These are phyloP conservation scores for Nymphaea thermarum DNA, from an alignment of 164 flowering plant species.

Conservation along the genomic window DNA sequence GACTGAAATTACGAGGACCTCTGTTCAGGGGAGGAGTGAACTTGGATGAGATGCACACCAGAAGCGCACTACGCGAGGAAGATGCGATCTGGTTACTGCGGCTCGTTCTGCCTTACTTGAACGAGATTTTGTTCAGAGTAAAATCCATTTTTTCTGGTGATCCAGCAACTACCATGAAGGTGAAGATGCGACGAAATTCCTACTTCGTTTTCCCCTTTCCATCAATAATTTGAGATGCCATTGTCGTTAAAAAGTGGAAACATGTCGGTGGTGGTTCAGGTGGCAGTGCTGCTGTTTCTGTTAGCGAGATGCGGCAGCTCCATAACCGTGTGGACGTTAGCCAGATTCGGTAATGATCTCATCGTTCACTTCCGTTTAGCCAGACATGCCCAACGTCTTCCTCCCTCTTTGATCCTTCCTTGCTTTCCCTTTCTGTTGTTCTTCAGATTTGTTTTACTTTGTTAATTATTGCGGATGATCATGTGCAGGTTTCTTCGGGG, in stretches of 20 bases:
- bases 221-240: neutral
- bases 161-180: conserved; percentile 87
- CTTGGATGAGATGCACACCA: conserved; percentile 16
- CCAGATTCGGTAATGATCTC: conserved; percentile 47
- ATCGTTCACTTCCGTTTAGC: neutral
- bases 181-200: conserved; percentile 6
- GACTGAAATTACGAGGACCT: neutral
- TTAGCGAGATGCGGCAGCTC: conserved; percentile 78
- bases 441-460: neutral
- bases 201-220: neutral
- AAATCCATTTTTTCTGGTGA: conserved; percentile 75
- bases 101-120: conserved; percentile 65
- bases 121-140: conserved; percentile 51
- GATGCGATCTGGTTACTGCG: conserved; percentile 67
- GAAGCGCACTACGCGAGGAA: conserved; percentile 54
- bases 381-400: neutral
- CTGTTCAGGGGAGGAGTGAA: conserved; percentile 34
- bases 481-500: conserved; percentile 71
- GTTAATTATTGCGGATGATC: neutral
- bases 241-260: neutral
- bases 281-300: conserved; percentile 67
- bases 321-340: conserved; percentile 78
- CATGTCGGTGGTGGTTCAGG: conserved; percentile 22
- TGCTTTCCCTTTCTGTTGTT: neutral
- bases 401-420: neutral